Base-by-base conservation (phyloP, 768 basidiomycete species). In the Lactarius quietus region DNA sequence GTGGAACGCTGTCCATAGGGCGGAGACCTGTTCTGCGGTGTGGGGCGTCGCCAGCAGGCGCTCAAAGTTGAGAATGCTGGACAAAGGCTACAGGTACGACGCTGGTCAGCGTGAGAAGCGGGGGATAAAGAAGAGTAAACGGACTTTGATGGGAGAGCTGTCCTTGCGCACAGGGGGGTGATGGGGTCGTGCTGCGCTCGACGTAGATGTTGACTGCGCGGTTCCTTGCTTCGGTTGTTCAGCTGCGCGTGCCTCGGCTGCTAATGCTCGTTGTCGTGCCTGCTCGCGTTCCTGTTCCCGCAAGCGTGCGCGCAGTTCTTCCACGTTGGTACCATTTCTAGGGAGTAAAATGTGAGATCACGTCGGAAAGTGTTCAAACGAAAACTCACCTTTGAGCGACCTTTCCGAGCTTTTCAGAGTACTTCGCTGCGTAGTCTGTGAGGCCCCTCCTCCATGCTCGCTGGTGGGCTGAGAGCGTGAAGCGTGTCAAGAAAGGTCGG, bases 1-100 rank as follows among this genome's bases (percentile, higher is more conserved):
- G 73, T 98, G 95, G 72, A 95, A 98, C 0, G 90, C 83, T 3
- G 86, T 91, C 96, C 96, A 98, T 0, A 98, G 81, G 0, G 87
- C 82, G 4, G 88, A 83, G 70, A 99, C 83, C 72, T 92, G 90
- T 12, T 84, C 83, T 6, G 86, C 62, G 3, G 89, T 87, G 73
- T 93, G 90, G 1, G 89, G 84, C 12, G 83, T 82, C 29, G 83
- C 78, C 63, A 91, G 71, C 28, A 95, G 76, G 60, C 86, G 84
- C 23, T 85, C 78, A 15, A 95, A 74, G 74, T 97, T 94, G 70
- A 98, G 78, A 66, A 97, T 88, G 10, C 82, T 85, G 4, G 86
- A 83, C 26, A 98, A 81, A 12, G 94, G 88, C 96, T 98, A 55
- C 58, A 41, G 23, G 65, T 31, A 63, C 39, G 55, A 63, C 41